Evolutionary conservation across 805 yeast genomes (phyloP), one percentile per base, ranked within the genome.

Genomic region (Yarrowia alimentaria): DNA sequence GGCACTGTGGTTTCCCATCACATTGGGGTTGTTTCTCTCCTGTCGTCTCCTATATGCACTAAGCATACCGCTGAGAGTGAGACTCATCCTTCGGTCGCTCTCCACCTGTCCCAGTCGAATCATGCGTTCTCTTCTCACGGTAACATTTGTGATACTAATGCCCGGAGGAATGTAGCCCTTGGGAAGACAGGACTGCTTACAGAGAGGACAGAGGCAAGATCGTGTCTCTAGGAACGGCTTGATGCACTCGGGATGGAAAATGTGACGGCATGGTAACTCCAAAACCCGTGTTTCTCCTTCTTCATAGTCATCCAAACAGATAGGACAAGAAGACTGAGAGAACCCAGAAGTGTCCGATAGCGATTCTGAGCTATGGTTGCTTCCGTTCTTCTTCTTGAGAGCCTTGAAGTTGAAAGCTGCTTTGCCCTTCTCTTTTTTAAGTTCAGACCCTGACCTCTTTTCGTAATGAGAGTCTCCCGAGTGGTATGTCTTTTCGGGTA

Each of bases 151-250:
- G n/a, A 51, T 32, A 24, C 9, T 26, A 4, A 51, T 26, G 1
- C 35, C 40, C 8, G 54, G 54, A 18, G 54, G 54, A 17, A 51
- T 21, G 18, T 51, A 51, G 4, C 54, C 54, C 20, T 47, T 42
- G 16, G 55, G 55, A 19, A 54, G 12, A 21, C 25, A 24, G 9
- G 55, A 43, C 29, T 38, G 40, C 11, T 63, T 59, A 66, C 95
- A 86, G 71, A 83, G 78, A 7, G 95, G 95, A 63, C 95, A 86
- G 60, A 85, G 82, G 0, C 88, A 87, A 45, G 86, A 75, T 56
- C 89, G 70, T 57, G 78, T 78, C 5, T 77, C 79, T 25, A 86
- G 70, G 94, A 95, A 86, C 1, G 90, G 90, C 60, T 85, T 93
- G 47, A 87, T 76, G 64, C 95, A 86, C 6, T 74, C 80, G 9